Conservation (phyloP, 495 filamentous ascomycete species). For the Durotheca rogersii region DNA sequence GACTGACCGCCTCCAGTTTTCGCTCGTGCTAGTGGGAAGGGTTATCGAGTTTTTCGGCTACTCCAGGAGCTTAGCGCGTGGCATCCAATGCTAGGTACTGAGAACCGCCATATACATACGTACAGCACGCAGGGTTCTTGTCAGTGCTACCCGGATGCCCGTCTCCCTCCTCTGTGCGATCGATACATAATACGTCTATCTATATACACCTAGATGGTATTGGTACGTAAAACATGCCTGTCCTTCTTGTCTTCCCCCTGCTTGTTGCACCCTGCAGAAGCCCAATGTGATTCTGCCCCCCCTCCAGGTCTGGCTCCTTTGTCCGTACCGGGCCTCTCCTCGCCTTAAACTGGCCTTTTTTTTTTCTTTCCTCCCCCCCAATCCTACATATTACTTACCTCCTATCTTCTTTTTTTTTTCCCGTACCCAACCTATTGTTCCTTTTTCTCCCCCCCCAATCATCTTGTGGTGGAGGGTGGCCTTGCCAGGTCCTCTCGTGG, state of each 20-base stretch:
- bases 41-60: slow-evolving; percentile 6
- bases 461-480: slow-evolving; percentile 21
- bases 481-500: slow-evolving; percentile 20
- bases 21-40: slow-evolving; percentile 24
- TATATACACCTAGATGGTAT: slow-evolving; percentile 2
- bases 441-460: slow-evolving; percentile 13
- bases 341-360: slow-evolving; percentile 26
- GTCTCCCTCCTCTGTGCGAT: slow-evolving; percentile 14
- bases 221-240: slow-evolving; percentile 1
- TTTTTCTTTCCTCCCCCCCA: slow-evolving; percentile 29
- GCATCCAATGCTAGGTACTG: slow-evolving; percentile 14
- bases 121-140: slow-evolving; percentile 32
- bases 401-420: slow-evolving; percentile 27
- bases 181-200: slow-evolving; percentile 8
- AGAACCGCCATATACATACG: slow-evolving; percentile 27
- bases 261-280: slow-evolving; percentile 33
- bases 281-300: slow-evolving; percentile 36
- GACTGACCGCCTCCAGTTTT: slow-evolving; percentile 37
- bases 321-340: slow-evolving; percentile 14
- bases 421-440: slow-evolving; percentile 20
- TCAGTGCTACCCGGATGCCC: slow-evolving; percentile 25
- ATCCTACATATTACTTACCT: slow-evolving; percentile 21
- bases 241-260: slow-evolving; percentile 9
- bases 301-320: slow-evolving; percentile 21
- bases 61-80: slow-evolving; percentile 19